Evolutionary conservation across 768 basidiomycete species (phyloP).

Genomic region (Saitozyma podzolica): DNA sequence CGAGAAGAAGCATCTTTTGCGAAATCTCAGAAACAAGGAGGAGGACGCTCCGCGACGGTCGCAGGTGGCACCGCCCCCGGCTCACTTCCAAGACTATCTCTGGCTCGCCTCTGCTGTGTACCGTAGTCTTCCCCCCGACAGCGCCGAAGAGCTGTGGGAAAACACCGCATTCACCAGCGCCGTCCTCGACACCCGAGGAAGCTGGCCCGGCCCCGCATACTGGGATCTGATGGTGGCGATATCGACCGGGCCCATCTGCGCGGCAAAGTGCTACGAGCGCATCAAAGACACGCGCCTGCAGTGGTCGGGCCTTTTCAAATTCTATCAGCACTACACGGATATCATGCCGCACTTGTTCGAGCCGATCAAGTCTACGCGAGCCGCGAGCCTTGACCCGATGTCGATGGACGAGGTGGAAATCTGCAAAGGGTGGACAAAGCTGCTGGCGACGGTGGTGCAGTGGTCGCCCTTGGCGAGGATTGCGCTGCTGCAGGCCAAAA

Average conservation of each 20-base stretch:
- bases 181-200: slow-evolving; percentile 31
- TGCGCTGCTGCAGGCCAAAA: slow-evolving; percentile 34
- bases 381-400: slow-evolving; percentile 29
- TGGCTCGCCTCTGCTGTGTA: slow-evolving; percentile 36
- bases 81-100: slow-evolving; percentile 40
- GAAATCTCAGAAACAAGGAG: slow-evolving; percentile 37
- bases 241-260: slow-evolving; percentile 32
- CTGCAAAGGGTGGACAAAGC: slow-evolving; percentile 37
- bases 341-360: slow-evolving; percentile 39
- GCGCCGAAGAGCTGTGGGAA: slow-evolving; percentile 37
- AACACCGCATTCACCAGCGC: slow-evolving; percentile 32
- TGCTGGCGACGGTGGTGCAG: slow-evolving; percentile 33
- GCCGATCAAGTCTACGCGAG: slow-evolving; percentile 32
- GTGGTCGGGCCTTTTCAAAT: slow-evolving; percentile 37
- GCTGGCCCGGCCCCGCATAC: slow-evolving; percentile 31
- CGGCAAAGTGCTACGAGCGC: slow-evolving; percentile 36
- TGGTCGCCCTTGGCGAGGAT: slow-evolving; percentile 36
- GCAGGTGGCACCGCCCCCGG: slow-evolving; percentile 24
- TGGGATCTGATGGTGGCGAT: slow-evolving; percentile 39
- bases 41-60: slow-evolving; percentile 38
- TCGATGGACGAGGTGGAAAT: slow-evolving; percentile 30
- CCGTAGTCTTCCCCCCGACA: slow-evolving; percentile 32
- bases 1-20: slow-evolving; percentile 31
- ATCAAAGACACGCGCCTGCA: slow-evolving; percentile 36
- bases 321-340: slow-evolving; percentile 40